Conservation (phyloP, 495 filamentous ascomycete species). For the Neurospora sp. region DNA sequence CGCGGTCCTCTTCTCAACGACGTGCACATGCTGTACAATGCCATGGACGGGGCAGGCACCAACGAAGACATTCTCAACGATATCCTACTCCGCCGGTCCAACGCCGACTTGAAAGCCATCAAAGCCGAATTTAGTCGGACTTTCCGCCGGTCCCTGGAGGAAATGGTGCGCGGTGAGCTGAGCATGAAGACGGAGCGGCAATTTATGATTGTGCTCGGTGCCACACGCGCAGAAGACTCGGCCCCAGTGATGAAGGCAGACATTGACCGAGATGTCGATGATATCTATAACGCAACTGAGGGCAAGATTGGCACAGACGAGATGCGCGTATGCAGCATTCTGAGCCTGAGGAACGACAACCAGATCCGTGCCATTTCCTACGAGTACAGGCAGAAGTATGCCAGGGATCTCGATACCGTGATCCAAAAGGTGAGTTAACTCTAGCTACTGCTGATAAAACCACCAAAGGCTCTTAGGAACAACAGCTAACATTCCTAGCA, state of each 20-base stretch:
- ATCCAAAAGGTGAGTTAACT: conserved; percentile 45
- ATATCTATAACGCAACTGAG: conserved; percentile 64
- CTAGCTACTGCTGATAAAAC: neutral
- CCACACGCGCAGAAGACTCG: conserved; percentile 62
- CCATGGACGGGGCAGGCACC: conserved; percentile 71
- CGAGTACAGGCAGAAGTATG: conserved; percentile 57
- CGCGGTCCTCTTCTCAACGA: conserved; percentile 71
- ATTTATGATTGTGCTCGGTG: conserved; percentile 68
- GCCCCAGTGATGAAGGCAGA: conserved; percentile 58
- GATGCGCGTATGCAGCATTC: conserved; percentile 62
- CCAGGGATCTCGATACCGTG: conserved; percentile 54
- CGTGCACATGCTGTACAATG: conserved; percentile 49
- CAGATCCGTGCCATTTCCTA: conserved; percentile 73
- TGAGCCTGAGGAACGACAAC: conserved; percentile 61
- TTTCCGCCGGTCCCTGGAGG: conserved; percentile 49
- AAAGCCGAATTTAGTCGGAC: conserved; percentile 61
- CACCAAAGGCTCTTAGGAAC: neutral
- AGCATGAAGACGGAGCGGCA: conserved; percentile 75
- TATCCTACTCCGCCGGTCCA: conserved; percentile 68
- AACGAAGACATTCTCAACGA: conserved; percentile 82
- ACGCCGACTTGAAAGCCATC: conserved; percentile 77
- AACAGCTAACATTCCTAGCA: conserved; percentile 12
- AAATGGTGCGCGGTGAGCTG: conserved; percentile 64
- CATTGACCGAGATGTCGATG: conserved; percentile 60
- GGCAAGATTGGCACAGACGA: conserved; percentile 63